Base-by-base conservation (phyloP, 108 stramenopile species). In the Skeletonema tropicum region DNA sequence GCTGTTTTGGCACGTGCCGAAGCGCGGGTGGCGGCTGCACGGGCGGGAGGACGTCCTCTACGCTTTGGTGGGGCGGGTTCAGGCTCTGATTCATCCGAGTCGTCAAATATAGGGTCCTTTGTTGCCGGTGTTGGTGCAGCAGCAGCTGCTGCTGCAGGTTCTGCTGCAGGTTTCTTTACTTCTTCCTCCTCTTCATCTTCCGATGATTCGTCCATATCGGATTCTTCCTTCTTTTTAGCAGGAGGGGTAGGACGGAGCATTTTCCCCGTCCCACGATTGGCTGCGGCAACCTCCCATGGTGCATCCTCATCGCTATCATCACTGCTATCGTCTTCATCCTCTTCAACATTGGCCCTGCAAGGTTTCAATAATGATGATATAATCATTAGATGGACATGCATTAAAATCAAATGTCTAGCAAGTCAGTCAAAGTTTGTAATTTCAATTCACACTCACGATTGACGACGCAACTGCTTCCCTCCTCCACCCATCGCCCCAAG, bases 281-380 rank as follows among this genome's bases (percentile, higher is more conserved):
- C 70, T 17, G 83, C 75, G 21, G 60, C 70, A 26, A 83, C 75
- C 10, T 70, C 79, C n/a, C 59, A 38, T 31, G 72, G 75, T 19
- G 69, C 76, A 64, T 83, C 83, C 21, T 85, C 84, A 19, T 85
- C 87, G 11, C 76, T 82, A 15, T 80, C 82, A 12, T 69, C 75
- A 57, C 86, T 85, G 17, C 88, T 86, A 42, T 81, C 85, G 23
- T 86, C 75, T 31, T 83, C 81, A 23, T 83, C 81, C 17, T 85
- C 85, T 25, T 85, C 77, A 10, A 75, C 75, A 21, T 48, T 21
- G 35, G 65, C 48, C 31, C 63, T 55, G 76, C 42, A 64, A 29
- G 21, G 31, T 29, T 32, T 5, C 60, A 21, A 55, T 4, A 71
- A 71, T 35, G 17, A 9, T 26, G 7, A n/a, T 0, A 17, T n/a